Evolutionary conservation across 345 rosid genomes (phyloP), one percentile per base, ranked within the genome.

Genomic region (Lepidium didymum): DNA sequence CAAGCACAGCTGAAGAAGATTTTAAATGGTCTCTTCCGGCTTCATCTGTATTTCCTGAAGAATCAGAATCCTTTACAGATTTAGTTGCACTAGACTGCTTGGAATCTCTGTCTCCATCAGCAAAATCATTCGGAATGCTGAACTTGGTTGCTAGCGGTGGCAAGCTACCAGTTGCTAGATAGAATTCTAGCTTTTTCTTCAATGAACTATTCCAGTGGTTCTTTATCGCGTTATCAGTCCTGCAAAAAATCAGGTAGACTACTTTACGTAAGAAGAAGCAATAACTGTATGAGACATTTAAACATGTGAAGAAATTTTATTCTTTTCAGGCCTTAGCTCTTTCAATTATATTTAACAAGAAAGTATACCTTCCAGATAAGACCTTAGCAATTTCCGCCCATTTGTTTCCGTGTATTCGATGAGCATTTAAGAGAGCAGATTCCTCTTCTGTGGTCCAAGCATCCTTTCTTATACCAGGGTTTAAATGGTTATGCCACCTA

Each of bases 401-500:
- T 79, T 73, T 90, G 85, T 93, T 93, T 65, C 98, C 98, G 68
- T 90, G 69, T 3, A 58, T 62, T 45, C 72, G 79, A 81, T 94
- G 99, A 52, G 96, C 92, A 68, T 86, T 80, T 85, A 94, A 81
- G 49, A 91, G 92, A 58, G 81, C 80, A 69, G 76, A 62, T 74
- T 94, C 99, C 82, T 94, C 99, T 42, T 89, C 99, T 43, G 72
- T 55, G 3, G 90, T 87, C 97, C 97, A 91, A 44, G 97, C 96
- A 70, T 88, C 95, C 71, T 85, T 93, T 78, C 81, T 91, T 62
- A 94, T 94, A 51, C 80, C 87, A 25, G 99, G 99, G 82, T 94
- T 91, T 70, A 94, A 85, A 84, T 94, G 99, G 80, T 91, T 94
- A 82, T 94, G 97, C 99, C 99, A 94, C 81, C 99, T 94, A 75